Evolutionary conservation across 2,329 filamentous ascomycete species (phyloP).

Genomic region (Fusarium sarcochroum): DNA sequence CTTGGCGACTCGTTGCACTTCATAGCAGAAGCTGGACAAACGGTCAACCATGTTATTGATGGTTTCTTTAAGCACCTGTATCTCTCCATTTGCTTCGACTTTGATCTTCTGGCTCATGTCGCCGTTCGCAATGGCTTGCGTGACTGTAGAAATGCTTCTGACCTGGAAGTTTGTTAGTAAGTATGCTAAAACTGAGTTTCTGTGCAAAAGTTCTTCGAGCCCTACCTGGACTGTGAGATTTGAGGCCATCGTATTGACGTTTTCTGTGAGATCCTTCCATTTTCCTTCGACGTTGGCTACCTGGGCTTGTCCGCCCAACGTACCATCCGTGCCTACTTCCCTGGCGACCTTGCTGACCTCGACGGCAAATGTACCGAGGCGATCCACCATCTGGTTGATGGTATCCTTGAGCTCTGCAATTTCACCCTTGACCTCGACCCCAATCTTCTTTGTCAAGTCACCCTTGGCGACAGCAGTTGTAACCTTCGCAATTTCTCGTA

Average conservation of each 20-base stretch:
- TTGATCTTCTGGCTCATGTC: conserved; percentile 97
- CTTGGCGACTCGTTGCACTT: conserved; percentile 94
- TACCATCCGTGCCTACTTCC: conserved; percentile 96
- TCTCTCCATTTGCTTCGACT: conserved; percentile 94
- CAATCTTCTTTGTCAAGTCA: conserved; percentile 96
- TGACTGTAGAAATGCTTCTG: conserved; percentile 92
- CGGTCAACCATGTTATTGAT: conserved; percentile 99
- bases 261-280: conserved; percentile 96
- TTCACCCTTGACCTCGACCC: conserved; percentile 92
- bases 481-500: conserved; percentile 96
- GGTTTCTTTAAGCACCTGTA: conserved; percentile 92
- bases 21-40: conserved; percentile 94
- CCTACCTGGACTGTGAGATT: conserved; percentile 76
- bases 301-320: conserved; percentile 91
- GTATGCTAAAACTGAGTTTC: not conserved
- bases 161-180: conserved; percentile 64
- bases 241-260: conserved; percentile 83
- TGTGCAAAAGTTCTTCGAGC: not conserved
- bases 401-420: conserved; percentile 96
- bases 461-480: conserved; percentile 95
- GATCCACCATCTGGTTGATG: conserved; percentile 99
- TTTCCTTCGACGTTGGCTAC: conserved; percentile 97
- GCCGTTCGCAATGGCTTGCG: conserved; percentile 93
- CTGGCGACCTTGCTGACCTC: conserved; percentile 96
- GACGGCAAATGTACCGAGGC: conserved; percentile 94